Percentiles rank a stretch among this genome's conserved stretches.
phyloP scores from a whole-genome alignment of 2,329 filamentous ascomycete species.

The Boeremia lycopersici region DNA sequence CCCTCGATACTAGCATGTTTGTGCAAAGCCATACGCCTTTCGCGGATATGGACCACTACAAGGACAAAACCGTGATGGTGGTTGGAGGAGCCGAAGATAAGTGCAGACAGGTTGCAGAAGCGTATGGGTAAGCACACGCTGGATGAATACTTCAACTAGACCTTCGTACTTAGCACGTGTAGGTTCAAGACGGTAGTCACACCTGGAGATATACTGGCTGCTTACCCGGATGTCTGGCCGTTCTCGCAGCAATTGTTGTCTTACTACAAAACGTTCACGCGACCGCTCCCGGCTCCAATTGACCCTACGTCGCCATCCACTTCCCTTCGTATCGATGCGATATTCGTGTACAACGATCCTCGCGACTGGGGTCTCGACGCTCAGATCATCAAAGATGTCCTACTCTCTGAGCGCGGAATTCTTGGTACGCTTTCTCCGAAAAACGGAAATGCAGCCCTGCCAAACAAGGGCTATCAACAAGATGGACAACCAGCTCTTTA shows the following conservation, averaged over 20 bases:
- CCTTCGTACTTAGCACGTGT: conserved; percentile 7
- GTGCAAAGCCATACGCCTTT: conserved; percentile 94
- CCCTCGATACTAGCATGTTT: conserved; percentile 71
- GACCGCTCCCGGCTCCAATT: conserved; percentile 62
- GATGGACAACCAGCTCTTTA: conserved; percentile 81
- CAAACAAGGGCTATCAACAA: conserved; percentile 79
- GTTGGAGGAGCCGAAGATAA: conserved; percentile 57
- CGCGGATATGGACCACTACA: conserved; percentile 65
- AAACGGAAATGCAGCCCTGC: conserved; percentile 69
- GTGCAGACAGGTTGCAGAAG: conserved; percentile 75
- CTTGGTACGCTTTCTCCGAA: conserved; percentile 78
- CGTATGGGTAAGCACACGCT: conserved; percentile 43
- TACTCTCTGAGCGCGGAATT: conserved; percentile 78
- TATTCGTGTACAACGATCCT: conserved; percentile 95
- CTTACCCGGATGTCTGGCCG: conserved; percentile 79
- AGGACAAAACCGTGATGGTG: conserved; percentile 58
- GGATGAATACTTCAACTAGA: neutral
- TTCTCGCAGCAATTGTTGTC: conserved; percentile 72
- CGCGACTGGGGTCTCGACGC: conserved; percentile 93
- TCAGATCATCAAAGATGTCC: conserved; percentile 81
- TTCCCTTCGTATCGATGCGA: conserved; percentile 79
- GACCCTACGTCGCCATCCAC: conserved; percentile 54
- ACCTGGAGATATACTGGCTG: conserved; percentile 79
- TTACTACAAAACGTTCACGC: conserved; percentile 65
- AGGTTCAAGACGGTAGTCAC: conserved; percentile 73